phyloP scores from a whole-genome alignment of 192 early-diverging fungal genomes.

The Rhizophagus clarus region DNA sequence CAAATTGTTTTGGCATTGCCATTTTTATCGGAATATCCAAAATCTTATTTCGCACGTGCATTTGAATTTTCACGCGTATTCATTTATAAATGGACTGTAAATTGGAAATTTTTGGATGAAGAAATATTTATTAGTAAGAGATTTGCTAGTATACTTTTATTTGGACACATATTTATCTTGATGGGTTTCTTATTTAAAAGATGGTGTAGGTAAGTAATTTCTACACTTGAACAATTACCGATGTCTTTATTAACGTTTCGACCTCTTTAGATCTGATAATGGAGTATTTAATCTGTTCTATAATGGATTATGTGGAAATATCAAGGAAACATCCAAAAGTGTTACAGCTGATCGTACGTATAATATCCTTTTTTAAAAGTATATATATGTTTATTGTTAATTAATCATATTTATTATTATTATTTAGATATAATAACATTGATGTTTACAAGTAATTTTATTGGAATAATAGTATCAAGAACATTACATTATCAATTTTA shows the following conservation, averaged over 20 bases:
- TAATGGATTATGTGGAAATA: constrained; percentile 31
- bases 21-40: constrained; percentile 45
- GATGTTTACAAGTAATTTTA: constrained; percentile 87
- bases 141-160: constrained; percentile 64
- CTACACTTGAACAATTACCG: neutral
- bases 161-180: constrained; percentile 63
- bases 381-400: neutral
- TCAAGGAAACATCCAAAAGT: neutral
- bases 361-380: neutral
- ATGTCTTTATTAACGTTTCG: neutral
- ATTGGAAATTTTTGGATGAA: constrained; percentile 85
- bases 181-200: constrained; percentile 55
- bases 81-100: constrained; percentile 92
- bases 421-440: constrained; percentile 60
- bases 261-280: constrained; percentile 34
- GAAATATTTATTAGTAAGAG: constrained; percentile 62
- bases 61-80: constrained; percentile 92
- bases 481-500: constrained; percentile 98
- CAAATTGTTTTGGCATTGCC: constrained; percentile 49
- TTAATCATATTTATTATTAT: too few species aligned
- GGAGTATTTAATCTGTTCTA: constrained; percentile 37
- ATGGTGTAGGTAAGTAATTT: constrained; percentile 53
- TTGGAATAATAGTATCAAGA: constrained; percentile 86
- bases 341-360: constrained; percentile 42
- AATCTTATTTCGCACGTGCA: constrained; percentile 70